Base-by-base conservation (phyloP, 768 basidiomycete genomes). In the Suillus hirtellus region DNA sequence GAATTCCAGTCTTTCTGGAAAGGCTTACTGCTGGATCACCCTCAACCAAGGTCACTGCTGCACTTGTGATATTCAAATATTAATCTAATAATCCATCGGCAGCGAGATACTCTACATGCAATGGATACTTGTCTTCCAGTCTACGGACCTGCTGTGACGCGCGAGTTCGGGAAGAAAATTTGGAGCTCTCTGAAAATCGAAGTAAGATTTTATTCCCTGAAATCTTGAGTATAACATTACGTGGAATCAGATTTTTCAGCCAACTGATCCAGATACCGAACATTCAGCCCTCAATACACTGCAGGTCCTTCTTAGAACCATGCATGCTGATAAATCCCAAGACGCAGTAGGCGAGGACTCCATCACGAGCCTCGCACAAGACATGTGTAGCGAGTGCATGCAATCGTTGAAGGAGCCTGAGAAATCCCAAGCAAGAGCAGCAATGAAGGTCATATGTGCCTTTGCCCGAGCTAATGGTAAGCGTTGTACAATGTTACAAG, bases 161-260 rank as follows among this genome's bases (percentile, higher is more conserved):
- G 83, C 15, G 82, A 83, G 11, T 83, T 84, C 62, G 90, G 90
- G 1, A 80, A 81, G 4, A 89, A 94, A 66, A 75, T 99, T n/a
- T 97, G 95, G 94, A 95, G 89, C 73, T 82, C 89, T 0, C 74
- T 99, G 40, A 96, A 94, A 72, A 81, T 98, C 31, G 97, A 99
- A 84, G 96, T 92, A 63, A 61, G 52, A 15, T 55, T 19, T 24
- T 11, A 56, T 60, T 21, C 38, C 14, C 15, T 38, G 60, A 7
- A 53, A 47, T n/a, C 17, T 61, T 31, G 64, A 31, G 34, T 60
- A 52, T 46, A 10, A 15, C 21, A 42, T 4, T 61, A 68, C 53
- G 34, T 34, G 27, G 42, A 44, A 47, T 21, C 66, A 99, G 95
- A 91, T 99, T 42, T 92, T 98, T 75, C 95, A 98, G 81, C 93